These are phyloP conservation scores for Chlorociboria aeruginascens DNA, from an alignment of 495 filamentous ascomycete species.

Conservation along the genomic window DNA sequence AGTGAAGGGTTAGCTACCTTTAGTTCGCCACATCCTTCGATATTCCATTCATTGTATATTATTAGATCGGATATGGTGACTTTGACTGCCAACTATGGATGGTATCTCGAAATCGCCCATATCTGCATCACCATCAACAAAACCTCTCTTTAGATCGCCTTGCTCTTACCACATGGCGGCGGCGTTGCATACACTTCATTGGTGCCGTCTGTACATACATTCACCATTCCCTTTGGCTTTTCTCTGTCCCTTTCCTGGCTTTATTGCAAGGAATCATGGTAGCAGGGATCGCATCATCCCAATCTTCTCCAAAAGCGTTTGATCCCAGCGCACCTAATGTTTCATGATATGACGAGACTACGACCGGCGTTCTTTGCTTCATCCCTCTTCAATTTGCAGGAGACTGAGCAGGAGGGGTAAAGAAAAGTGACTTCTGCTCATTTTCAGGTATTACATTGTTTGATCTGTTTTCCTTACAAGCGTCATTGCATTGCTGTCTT, in stretches of 20 bases:
- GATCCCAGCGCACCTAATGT: constrained; percentile 1
- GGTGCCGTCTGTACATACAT: constrained; percentile 2
- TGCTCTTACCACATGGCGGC: background rate
- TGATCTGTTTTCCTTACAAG: too few species aligned
- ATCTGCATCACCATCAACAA: constrained; percentile 13
- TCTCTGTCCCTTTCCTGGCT: background rate
- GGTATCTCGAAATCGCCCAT: constrained; percentile 7
- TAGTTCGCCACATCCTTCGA: background rate
- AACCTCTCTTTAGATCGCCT: constrained; percentile 5
- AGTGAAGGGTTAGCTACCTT: constrained; percentile 19
- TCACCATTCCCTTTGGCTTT: constrained; percentile 3
- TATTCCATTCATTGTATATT: constrained; percentile 23
- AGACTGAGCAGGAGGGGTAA: background rate
- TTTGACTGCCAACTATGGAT: constrained; percentile 5
- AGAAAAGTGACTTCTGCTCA: constrained; percentile 2
- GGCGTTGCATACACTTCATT: constrained; percentile 5
- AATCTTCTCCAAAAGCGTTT: background rate
- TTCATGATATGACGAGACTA: constrained; percentile 20
- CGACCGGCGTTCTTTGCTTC: constrained; percentile 8
- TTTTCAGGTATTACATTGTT: background rate
- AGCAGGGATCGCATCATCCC: too few species aligned
- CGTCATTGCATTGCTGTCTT: too few species aligned
- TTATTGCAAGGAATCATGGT: too few species aligned
- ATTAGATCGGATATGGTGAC: constrained; percentile 15
- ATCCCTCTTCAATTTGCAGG: constrained; percentile 1